Conservation (phyloP, 2,329 filamentous ascomycete genomes). For the Dothideomycetes sp. region DNA sequence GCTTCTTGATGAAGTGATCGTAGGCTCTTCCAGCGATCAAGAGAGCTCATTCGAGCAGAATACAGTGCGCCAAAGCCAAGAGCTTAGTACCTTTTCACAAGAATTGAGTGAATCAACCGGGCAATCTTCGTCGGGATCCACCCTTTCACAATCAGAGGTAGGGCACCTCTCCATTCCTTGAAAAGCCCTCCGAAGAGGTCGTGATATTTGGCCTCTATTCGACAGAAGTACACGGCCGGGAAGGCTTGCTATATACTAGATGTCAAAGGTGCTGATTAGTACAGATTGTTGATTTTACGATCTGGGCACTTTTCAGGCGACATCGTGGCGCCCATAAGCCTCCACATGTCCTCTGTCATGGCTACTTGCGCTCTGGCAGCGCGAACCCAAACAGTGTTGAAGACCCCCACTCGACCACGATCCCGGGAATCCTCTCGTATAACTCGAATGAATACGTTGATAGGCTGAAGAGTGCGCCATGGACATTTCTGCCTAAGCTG, state of each 20-base stretch:
- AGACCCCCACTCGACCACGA: conserved; percentile 30
- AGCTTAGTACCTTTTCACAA: conserved; percentile 35
- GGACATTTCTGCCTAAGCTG: conserved; percentile 63
- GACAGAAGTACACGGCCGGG: not conserved
- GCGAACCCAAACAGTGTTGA: conserved; percentile 19
- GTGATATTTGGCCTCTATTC: conserved; percentile 9
- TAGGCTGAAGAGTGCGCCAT: conserved; percentile 56
- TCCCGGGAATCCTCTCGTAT: conserved; percentile 55
- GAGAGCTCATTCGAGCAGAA: conserved; percentile 22
- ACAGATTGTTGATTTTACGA: conserved; percentile 39
- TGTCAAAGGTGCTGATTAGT: conserved; percentile 19
- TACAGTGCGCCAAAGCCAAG: conserved; percentile 20
- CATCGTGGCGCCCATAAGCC: conserved; percentile 41
- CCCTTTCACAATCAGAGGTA: conserved; percentile 32
- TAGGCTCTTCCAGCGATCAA: conserved; percentile 43
- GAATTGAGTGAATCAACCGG: conserved; percentile 25
- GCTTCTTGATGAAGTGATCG: conserved; percentile 59
- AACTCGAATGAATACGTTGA: conserved; percentile 61
- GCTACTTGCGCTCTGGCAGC: conserved; percentile 49
- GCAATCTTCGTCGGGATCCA: conserved; percentile 20
- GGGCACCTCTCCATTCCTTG: conserved; percentile 10
- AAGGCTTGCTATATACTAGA: conserved; percentile 5
- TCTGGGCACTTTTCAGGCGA: conserved; percentile 66
- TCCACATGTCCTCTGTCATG: conserved; percentile 72
- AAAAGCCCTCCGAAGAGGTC: conserved; percentile 12